Percentiles rank a stretch among this genome's conserved stretches.
phyloP scores from a whole-genome alignment of 1,284 basidiomycete species.

The Tilletiopsis washingtonensis region DNA sequence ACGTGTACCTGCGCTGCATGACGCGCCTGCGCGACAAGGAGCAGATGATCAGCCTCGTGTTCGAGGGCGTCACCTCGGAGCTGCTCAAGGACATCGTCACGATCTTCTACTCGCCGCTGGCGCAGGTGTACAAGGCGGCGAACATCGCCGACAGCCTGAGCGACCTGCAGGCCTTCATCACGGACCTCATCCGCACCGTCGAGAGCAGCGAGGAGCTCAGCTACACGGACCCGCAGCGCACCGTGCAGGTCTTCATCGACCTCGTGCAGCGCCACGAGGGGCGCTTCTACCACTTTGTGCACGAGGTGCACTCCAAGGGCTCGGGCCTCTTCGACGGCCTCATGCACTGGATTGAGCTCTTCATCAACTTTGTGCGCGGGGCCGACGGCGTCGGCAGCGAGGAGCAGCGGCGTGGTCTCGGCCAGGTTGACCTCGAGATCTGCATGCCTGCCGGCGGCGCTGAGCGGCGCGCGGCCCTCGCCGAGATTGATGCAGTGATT shows the following conservation, averaged over 20 bases:
- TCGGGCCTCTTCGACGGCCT: constrained; percentile 85
- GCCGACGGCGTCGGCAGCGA: constrained; percentile 54
- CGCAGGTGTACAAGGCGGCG: constrained; percentile 94
- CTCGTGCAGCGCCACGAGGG: constrained; percentile 90
- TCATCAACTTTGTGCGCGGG: constrained; percentile 83
- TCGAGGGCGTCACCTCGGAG: constrained; percentile 92
- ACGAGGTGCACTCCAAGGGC: constrained; percentile 97
- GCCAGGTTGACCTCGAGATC: constrained; percentile 37
- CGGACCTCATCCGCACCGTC: constrained; percentile 89
- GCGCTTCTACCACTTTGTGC: constrained; percentile 90
- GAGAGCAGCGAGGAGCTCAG: constrained; percentile 80
- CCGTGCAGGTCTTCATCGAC: constrained; percentile 89
- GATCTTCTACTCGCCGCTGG: constrained; percentile 96
- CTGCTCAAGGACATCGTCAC: constrained; percentile 97
- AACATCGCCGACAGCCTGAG: constrained; percentile 88
- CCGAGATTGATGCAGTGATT: constrained; percentile 40
- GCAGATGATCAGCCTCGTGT: constrained; percentile 84
- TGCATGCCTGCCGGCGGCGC: constrained; percentile 36
- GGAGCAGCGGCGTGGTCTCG: constrained; percentile 19
- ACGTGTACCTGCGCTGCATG: constrained; percentile 37
- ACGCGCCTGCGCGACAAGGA: constrained; percentile 74
- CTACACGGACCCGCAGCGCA: constrained; percentile 72
- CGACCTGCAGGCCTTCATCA: constrained; percentile 89
- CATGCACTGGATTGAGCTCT: constrained; percentile 95
- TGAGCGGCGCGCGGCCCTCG: constrained; percentile 25